Conservation (phyloP, 352 stramenopile genomes). For the Phytophthora constricta region DNA sequence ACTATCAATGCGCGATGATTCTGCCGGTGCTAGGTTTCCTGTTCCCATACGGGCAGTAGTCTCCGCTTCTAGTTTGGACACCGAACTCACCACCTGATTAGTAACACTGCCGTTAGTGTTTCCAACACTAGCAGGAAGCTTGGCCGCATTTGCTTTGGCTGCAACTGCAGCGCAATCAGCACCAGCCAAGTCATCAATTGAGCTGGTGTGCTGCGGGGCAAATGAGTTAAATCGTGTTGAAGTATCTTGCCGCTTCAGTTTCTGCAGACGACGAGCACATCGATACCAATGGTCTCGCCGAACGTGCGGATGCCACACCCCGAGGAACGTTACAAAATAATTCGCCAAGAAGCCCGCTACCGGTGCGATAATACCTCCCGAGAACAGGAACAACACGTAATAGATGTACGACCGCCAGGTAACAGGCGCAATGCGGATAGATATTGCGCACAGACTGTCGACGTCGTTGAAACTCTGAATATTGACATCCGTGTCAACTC, state of each 20-base stretch:
- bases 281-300: constrained; percentile 86
- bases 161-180: constrained; percentile 35
- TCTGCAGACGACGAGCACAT: constrained; percentile 75
- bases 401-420: constrained; percentile 64
- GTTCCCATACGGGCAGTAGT: constrained; percentile 28
- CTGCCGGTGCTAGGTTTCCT: constrained; percentile 25
- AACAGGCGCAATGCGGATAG: constrained; percentile 60
- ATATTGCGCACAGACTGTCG: constrained; percentile 66
- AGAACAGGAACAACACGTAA: constrained; percentile 76
- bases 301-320: constrained; percentile 85
- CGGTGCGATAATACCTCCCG: constrained; percentile 74
- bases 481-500: constrained; percentile 48
- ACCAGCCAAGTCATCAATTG: constrained; percentile 26
- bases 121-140: constrained; percentile 15
- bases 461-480: constrained; percentile 57
- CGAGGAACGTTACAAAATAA: constrained; percentile 82
- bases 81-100: constrained; percentile 43
- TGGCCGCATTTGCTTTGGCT: constrained; percentile 37
- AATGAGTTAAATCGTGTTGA: constrained; percentile 84
- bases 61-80: constrained; percentile 41
- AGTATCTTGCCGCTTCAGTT: constrained; percentile 77
- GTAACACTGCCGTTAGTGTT: constrained; percentile 23
- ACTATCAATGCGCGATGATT: constrained; percentile 48
- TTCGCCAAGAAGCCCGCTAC: constrained; percentile 70
- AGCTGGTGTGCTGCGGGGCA: constrained; percentile 65